Conservation (phyloP, 306 rosid species). For the Betula pendula region DNA sequence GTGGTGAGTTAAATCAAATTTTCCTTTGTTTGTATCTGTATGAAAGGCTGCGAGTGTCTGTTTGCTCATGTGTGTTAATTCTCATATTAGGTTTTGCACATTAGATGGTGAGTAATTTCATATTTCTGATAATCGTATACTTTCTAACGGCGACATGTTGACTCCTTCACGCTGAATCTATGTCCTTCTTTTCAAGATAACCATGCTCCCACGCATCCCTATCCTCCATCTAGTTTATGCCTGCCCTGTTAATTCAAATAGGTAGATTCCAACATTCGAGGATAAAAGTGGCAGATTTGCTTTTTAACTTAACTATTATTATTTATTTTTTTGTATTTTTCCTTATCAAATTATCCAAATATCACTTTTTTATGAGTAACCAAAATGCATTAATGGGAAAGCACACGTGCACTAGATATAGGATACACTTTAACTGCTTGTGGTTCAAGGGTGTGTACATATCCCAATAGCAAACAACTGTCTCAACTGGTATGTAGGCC, state of each 20-base stretch:
- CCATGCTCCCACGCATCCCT: background rate
- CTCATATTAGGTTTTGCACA: background rate
- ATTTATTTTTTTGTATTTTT: background rate
- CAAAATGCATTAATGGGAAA: no score
- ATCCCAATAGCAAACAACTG: background rate
- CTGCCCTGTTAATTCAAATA: background rate
- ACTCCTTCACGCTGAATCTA: background rate
- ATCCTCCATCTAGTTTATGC: background rate
- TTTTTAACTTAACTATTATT: no score
- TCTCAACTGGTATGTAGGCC: background rate
- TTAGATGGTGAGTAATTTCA: background rate
- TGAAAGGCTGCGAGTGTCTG: background rate
- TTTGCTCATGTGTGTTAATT: background rate
- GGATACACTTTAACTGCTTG: background rate
- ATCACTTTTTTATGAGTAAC: background rate
- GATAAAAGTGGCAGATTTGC: background rate
- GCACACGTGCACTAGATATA: no score
- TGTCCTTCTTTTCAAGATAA: background rate
- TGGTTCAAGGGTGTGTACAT: background rate
- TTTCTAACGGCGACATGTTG: background rate
- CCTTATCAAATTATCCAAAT: background rate
- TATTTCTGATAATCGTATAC: background rate
- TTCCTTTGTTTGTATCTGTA: background rate
- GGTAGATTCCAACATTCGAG: background rate
- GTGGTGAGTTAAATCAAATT: slow-evolving; percentile 61